These are phyloP conservation scores for Malassezia pachydermatis DNA, from an alignment of 1,284 basidiomycete species.

Conservation along the genomic window DNA sequence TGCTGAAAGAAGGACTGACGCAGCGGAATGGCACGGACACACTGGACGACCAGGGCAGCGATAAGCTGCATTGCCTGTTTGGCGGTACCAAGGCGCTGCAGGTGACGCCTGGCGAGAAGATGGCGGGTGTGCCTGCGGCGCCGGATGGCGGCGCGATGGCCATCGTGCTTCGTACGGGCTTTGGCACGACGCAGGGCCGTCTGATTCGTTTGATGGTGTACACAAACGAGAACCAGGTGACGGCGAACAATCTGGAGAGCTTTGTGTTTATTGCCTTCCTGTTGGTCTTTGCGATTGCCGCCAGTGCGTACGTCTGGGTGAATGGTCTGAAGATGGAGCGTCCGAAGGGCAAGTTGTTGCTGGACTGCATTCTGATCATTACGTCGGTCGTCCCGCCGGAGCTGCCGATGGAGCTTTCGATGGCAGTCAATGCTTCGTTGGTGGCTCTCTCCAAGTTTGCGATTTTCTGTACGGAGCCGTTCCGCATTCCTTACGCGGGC, in stretches of 20 bases:
- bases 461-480: constrained; percentile 48
- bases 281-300: constrained; percentile 44
- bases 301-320: constrained; percentile 45
- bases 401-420: constrained; percentile 47
- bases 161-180: constrained; percentile 44
- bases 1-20: constrained; percentile 46
- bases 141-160: constrained; percentile 42
- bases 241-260: constrained; percentile 44
- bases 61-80: constrained; percentile 46
- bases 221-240: constrained; percentile 45
- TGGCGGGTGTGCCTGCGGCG: constrained; percentile 26
- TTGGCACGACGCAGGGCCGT: constrained; percentile 47
- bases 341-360: constrained; percentile 46
- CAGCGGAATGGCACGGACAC: constrained; percentile 36
- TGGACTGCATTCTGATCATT: constrained; percentile 47
- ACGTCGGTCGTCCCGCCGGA: constrained; percentile 47
- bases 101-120: constrained; percentile 33
- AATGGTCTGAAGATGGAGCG: constrained; percentile 40
- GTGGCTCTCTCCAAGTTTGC: constrained; percentile 78
- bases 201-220: constrained; percentile 48
- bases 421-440: constrained; percentile 47
- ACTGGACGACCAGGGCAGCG: constrained; percentile 41
- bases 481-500: constrained; percentile 47
- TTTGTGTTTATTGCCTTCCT: constrained; percentile 48
- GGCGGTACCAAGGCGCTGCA: constrained; percentile 47